Percentiles rank a stretch among this genome's conserved stretches.
These are phyloP conservation scores for Pestalotiopsis sp. DNA, from an alignment of 2,329 filamentous ascomycete species.

Conservation along the genomic window DNA sequence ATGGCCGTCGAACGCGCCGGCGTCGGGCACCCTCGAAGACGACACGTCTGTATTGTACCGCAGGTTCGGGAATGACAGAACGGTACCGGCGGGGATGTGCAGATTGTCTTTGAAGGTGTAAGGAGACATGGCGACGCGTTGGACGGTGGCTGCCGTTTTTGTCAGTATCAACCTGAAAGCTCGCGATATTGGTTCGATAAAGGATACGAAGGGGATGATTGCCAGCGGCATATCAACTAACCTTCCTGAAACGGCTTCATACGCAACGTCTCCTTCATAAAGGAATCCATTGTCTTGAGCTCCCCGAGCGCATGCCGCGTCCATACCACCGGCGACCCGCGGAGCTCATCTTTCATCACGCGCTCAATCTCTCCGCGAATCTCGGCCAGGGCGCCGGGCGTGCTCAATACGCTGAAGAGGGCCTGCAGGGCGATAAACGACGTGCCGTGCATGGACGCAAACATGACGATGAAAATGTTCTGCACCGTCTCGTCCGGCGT, in stretches of 20 bases:
- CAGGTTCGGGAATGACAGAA: slow-evolving; percentile 22
- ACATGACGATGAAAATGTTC: slow-evolving; percentile 17
- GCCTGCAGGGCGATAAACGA: slow-evolving; percentile 14
- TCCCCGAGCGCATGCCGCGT: slow-evolving; percentile 13
- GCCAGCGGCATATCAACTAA: not conserved
- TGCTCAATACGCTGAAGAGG: not conserved
- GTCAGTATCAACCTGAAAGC: too few species aligned
- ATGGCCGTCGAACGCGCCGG: slow-evolving; percentile 21
- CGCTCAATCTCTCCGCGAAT: not conserved
- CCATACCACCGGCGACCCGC: slow-evolving; percentile 13
- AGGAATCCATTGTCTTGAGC: slow-evolving; percentile 20
- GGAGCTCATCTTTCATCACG: not conserved
- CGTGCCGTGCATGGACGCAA: slow-evolving; percentile 19
- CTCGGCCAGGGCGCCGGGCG: not conserved
- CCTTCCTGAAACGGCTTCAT: slow-evolving; percentile 16
- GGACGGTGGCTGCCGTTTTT: slow-evolving; percentile 17
- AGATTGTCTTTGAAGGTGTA: slow-evolving; percentile 23
- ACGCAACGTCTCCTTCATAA: slow-evolving; percentile 24
- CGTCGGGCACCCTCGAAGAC: slow-evolving; percentile 11
- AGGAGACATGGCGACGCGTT: slow-evolving; percentile 15
- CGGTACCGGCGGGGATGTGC: slow-evolving; percentile 18
- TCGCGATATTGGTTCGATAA: too few species aligned
- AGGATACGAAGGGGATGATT: too few species aligned
- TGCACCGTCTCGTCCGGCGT: slow-evolving; percentile 15
- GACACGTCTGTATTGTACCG: slow-evolving; percentile 18